Conservation (phyloP, 306 rosid species). For the Geum urbanum region DNA sequence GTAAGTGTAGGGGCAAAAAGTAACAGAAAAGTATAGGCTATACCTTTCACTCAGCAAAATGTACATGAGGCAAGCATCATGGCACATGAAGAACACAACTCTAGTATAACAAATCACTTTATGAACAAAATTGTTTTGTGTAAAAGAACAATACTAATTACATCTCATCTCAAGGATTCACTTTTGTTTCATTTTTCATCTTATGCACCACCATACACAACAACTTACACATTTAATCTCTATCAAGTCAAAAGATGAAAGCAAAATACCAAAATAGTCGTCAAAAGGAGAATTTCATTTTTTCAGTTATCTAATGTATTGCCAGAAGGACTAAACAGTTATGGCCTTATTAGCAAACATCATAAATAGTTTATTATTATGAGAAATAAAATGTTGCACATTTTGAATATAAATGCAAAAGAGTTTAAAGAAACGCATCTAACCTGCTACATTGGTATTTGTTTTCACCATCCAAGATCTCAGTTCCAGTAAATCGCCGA, state of each 20-base stretch:
- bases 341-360: background rate
- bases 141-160: background rate
- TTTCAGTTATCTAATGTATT: background rate
- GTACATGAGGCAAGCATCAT: background rate
- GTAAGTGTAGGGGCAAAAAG: background rate
- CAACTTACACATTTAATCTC: background rate
- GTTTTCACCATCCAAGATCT: slow-evolving; percentile 90
- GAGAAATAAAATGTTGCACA: background rate
- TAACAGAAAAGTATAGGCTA: background rate
- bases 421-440: slow-evolving; percentile 24
- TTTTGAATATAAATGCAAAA: background rate
- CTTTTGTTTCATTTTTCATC: background rate
- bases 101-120: background rate
- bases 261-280: background rate
- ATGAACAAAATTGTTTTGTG: background rate
- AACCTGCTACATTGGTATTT: slow-evolving; percentile 93
- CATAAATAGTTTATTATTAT: background rate
- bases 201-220: background rate
- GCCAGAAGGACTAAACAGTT: background rate
- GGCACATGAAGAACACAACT: background rate
- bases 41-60: background rate
- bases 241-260: background rate
- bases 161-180: background rate
- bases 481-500: slow-evolving; percentile 67
- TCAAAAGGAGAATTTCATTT: background rate